Percentiles rank a stretch among this genome's conserved stretches.
These are phyloP conservation scores for Penicillium sp. DNA, from an alignment of 2,329 filamentous ascomycete species.

Conservation along the genomic window DNA sequence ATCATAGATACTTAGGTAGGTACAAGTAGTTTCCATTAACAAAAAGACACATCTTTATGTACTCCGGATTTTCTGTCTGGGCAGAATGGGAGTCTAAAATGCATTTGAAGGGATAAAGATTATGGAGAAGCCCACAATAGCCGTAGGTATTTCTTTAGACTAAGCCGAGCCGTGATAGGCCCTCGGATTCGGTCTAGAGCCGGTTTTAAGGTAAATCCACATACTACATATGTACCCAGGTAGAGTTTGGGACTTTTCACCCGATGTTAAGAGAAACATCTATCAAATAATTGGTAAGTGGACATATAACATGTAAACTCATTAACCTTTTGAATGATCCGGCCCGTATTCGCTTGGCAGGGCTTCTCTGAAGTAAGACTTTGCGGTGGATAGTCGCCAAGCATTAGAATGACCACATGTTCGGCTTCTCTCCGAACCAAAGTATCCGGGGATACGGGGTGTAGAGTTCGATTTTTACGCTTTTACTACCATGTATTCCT, in stretches of 20 bases:
- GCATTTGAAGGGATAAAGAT: too few species aligned
- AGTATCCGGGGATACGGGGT: neutral
- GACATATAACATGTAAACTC: neutral
- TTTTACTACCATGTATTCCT: neutral
- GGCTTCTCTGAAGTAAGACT: constrained; percentile 9
- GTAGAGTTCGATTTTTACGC: neutral
- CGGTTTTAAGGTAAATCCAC: neutral
- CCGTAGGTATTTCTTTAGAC: too few species aligned
- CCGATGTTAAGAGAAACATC: neutral
- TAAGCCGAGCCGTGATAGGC: neutral
- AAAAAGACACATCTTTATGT: too few species aligned
- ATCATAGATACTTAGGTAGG: too few species aligned
- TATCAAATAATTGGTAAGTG: too few species aligned
- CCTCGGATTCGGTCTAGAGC: too few species aligned
- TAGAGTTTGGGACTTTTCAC: neutral
- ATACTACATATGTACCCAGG: neutral
- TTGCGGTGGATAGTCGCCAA: neutral
- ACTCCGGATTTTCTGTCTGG: neutral
- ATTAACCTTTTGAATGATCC: constrained; percentile 7
- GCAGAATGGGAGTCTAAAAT: neutral
- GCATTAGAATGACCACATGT: neutral
- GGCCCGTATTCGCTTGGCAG: constrained; percentile 15
- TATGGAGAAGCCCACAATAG: neutral
- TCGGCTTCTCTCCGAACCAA: neutral
- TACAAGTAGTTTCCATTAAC: too few species aligned